Conservation (phyloP, 1,139 yeast genomes). For the Pichia norvegensis region DNA sequence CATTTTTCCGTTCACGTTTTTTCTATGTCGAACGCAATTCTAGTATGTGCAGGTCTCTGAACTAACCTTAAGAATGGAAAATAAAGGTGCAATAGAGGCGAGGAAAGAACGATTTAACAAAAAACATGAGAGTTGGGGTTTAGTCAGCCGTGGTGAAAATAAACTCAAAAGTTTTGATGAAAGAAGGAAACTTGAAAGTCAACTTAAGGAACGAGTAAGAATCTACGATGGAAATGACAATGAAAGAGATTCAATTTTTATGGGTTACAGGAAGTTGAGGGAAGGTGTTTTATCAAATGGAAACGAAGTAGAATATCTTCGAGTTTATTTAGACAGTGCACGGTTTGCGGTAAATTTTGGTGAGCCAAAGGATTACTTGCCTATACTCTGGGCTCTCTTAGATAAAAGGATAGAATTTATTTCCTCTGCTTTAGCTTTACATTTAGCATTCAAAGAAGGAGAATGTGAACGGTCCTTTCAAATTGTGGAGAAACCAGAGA, state of each 20-base stretch:
- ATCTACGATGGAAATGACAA: neutral
- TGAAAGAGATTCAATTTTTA: neutral
- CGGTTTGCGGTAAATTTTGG: neutral
- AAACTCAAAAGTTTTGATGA: neutral
- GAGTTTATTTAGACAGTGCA: neutral
- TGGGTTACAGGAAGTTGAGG: neutral
- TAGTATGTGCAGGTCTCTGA: neutral
- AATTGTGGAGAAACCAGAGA: neutral
- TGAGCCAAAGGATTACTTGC: neutral
- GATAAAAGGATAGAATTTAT: neutral
- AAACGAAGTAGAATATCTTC: neutral
- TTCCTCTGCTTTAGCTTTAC: neutral
- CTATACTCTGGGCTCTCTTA: neutral
- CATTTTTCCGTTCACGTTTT: neutral
- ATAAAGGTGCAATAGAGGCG: neutral
- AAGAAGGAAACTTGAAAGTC: neutral
- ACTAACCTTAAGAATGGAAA: neutral
- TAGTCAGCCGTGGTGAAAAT: neutral
- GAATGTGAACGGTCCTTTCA: neutral
- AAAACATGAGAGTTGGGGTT: neutral
- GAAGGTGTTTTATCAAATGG: neutral
- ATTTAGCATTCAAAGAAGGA: neutral
- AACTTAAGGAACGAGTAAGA: neutral
- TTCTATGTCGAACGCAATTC: no score
- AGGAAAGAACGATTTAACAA: neutral